Evolutionary conservation across 805 yeast genomes (phyloP).

Genomic region (Wickerhamomyces bisporus): DNA sequence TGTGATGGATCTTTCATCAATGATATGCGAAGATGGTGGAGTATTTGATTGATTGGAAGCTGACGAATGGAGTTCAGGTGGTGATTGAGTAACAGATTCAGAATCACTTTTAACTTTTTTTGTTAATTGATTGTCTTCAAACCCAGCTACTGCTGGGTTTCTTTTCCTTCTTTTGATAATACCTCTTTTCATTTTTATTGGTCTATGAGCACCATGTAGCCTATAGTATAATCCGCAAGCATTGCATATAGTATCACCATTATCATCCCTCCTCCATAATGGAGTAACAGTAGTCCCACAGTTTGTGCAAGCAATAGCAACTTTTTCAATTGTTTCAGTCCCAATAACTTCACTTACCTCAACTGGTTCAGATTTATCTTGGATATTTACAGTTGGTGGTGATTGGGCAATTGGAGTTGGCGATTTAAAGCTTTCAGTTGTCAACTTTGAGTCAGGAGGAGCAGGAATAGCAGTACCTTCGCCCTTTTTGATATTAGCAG

Average conservation of each 20-base stretch:
- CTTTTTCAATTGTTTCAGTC: conserved; percentile 31
- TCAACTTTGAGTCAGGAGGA: background rate
- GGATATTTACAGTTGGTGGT: too few relatives aligned
- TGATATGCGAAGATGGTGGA: conserved; percentile 1
- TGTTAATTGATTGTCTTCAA: conserved; percentile 2
- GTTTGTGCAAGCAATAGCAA: conserved; percentile 75
- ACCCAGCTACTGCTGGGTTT: conserved; percentile 6
- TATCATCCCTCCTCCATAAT: conserved; percentile 77
- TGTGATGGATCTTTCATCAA: conserved; percentile 8
- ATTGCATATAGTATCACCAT: conserved; percentile 80
- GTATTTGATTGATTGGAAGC: conserved; percentile 1
- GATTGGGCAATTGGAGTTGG: background rate
- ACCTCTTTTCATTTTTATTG: conserved; percentile 65
- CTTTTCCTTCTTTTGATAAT: conserved; percentile 74
- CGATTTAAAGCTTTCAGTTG: background rate
- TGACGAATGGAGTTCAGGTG: conserved; percentile 2
- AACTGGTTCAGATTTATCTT: background rate
- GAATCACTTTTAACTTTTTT: conserved; percentile 1
- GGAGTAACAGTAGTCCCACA: conserved; percentile 86
- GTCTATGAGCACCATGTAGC: conserved; percentile 73
- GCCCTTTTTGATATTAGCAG: conserved; percentile 12
- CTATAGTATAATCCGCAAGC: conserved; percentile 81
- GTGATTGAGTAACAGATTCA: background rate
- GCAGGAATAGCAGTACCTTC: conserved; percentile 2
- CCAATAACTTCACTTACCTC: conserved; percentile 16